A percentile compares a stretch with the other conserved stretches of the same genome.
Evolutionary conservation across 2,329 filamentous ascomycete species (phyloP).

Genomic region (Cordyceps farinosa): DNA sequence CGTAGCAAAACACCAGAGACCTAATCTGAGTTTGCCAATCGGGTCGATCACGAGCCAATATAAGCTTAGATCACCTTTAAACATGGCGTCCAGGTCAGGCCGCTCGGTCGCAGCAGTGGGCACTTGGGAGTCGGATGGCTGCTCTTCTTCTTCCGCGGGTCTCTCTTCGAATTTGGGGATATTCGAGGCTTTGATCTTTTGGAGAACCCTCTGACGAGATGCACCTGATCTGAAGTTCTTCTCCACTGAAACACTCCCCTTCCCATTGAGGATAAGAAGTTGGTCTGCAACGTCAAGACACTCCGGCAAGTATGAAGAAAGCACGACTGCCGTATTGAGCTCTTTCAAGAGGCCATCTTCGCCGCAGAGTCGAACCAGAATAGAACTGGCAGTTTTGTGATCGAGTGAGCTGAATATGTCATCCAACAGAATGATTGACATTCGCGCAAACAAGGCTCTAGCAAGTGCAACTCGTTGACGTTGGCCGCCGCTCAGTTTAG

Average conservation of each 20-base stretch:
- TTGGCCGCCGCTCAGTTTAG: constrained; percentile 4
- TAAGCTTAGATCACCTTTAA: not conserved
- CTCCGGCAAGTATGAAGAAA: not conserved
- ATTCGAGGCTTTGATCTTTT: not conserved
- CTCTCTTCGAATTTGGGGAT: not conserved
- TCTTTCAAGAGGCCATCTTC: constrained; percentile 16
- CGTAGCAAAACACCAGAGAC: not conserved
- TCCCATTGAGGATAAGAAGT: not conserved
- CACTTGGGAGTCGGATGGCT: not conserved
- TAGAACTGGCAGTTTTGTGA: constrained; percentile 2
- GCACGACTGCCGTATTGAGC: not conserved
- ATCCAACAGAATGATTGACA: constrained; percentile 15
- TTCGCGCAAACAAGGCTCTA: constrained; percentile 13
- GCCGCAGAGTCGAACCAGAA: constrained; percentile 12
- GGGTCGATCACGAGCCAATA: constrained; percentile 6
- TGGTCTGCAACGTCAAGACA: constrained; percentile 3
- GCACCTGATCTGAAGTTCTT: too few relatives aligned
- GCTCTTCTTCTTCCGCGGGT: not conserved
- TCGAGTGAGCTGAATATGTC: constrained; percentile 20
- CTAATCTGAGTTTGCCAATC: not conserved
- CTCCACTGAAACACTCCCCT: not conserved
- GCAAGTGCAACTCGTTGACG: constrained; percentile 14
- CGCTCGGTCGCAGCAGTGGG: not conserved
- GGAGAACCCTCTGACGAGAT: not conserved
- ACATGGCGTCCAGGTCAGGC: not conserved